These are phyloP conservation scores for Atractiella rhizophila DNA, from an alignment of 768 basidiomycete genomes.

Conservation along the genomic window DNA sequence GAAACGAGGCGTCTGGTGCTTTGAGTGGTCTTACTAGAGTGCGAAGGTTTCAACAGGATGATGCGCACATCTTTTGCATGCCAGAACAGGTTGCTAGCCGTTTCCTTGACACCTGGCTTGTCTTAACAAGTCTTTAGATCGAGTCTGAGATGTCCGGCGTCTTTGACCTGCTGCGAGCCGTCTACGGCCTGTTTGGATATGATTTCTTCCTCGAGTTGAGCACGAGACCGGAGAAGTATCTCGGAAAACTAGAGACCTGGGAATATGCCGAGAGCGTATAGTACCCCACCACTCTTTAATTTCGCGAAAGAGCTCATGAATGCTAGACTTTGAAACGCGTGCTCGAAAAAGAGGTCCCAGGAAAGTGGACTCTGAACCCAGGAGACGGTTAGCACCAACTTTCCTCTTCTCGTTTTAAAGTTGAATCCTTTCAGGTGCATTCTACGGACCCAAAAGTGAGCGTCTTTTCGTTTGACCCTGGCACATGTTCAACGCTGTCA, in stretches of 20 bases:
- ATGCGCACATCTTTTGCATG: conserved; percentile 97
- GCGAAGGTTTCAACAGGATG: conserved; percentile 84
- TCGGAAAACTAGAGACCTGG: conserved; percentile 77
- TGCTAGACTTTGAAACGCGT: conserved; percentile 57
- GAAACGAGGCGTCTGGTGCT: conserved; percentile 88
- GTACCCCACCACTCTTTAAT: conserved; percentile 9
- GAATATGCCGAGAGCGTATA: conserved; percentile 53
- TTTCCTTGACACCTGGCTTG: neutral
- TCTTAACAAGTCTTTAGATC: conserved; percentile 22
- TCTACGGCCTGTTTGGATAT: conserved; percentile 85
- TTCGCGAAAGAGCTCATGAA: neutral
- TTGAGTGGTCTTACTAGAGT: conserved; percentile 80
- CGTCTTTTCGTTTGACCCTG: neutral
- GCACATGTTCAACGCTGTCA: conserved; percentile 1
- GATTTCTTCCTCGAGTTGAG: conserved; percentile 82
- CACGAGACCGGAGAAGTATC: conserved; percentile 79
- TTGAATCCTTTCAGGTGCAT: too few species aligned
- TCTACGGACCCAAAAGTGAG: conserved; percentile 73
- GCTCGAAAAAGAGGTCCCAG: conserved; percentile 61
- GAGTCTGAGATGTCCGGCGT: conserved; percentile 58
- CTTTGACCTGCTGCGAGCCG: conserved; percentile 83
- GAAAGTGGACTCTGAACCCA: conserved; percentile 74
- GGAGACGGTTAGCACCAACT: too few species aligned
- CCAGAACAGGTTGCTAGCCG: conserved; percentile 54
- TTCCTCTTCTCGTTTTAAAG: too few species aligned